Base-by-base conservation (phyloP, 2,329 filamentous ascomycete genomes). In the Emmonsia crescens region DNA sequence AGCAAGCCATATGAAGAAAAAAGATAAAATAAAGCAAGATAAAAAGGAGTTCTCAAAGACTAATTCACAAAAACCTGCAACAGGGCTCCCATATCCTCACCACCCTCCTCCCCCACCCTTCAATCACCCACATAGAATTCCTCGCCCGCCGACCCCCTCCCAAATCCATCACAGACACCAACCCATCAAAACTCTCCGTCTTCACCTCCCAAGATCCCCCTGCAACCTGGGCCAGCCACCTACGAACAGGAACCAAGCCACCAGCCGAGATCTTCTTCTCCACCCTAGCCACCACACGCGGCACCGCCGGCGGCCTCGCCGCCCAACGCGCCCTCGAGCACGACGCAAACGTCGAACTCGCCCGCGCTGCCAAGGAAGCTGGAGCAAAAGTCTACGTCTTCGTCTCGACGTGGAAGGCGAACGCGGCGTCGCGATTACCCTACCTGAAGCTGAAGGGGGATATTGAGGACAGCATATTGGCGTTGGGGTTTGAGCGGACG, bases 301-400 rank as follows among this genome's bases (percentile, higher is more conserved):
- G 79, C 0, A 80, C 81, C 14, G 91, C 91, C 0, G 92, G 92
- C 64, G 81, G 88, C 62, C 77, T 96, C 66, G 87, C 85, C 33
- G 85, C 86, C 64, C 93, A 96, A 76, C 88, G 90, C 77, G 89
- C 89, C 71, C 89, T 96, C 66, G 93, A 96, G 77, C 84, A 91
- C 71, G 91, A 94, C 70, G 80, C 96, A 52, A 96, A 96, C 75
- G 74, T 95, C 57, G 86, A 87, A 66, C 80, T 96, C 29, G 91
- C 89, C 3, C 82, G 83, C 64, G 85, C 88, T 0, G 90, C 92
- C 51, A 89, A 87, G 71, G 82, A 81, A 3, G 84, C 86, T 0
- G 90, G 90, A 42, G 82, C 84, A 12, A 84, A 84, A 66, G 87
- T 87, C 1, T 95, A 88, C 70, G 86, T 96, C 27, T 85, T 95